Conservation (phyloP, 352 stramenopile genomes). For the Pythium vanterpoolii region DNA sequence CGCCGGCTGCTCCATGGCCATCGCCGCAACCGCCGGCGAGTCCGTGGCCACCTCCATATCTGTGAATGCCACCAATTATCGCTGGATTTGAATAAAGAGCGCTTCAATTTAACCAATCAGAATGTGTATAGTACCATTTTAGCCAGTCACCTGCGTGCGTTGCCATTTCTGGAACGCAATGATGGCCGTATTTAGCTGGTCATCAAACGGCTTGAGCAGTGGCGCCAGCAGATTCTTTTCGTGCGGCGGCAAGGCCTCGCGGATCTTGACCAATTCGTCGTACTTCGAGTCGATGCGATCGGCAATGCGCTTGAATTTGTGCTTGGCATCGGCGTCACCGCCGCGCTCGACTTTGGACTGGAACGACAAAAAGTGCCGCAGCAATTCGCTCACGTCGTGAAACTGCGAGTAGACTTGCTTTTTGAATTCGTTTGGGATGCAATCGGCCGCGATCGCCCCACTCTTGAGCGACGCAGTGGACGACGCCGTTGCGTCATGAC, state of each 20-base stretch:
- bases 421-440: constrained; percentile 84
- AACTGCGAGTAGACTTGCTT: constrained; percentile 86
- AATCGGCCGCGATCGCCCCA: constrained; percentile 59
- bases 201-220: constrained; percentile 81
- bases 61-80: neutral
- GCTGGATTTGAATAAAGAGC: no score
- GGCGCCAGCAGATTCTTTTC: constrained; percentile 81
- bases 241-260: constrained; percentile 71
- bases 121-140: neutral
- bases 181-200: constrained; percentile 87
- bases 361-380: constrained; percentile 84
- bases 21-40: neutral
- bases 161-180: constrained; percentile 48
- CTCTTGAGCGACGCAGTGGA: constrained; percentile 47
- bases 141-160: constrained; percentile 8
- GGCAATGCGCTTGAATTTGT: constrained; percentile 83
- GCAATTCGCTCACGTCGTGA: constrained; percentile 77
- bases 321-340: constrained; percentile 49
- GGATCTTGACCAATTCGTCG: constrained; percentile 80
- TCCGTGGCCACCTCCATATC: neutral
- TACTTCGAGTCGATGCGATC: constrained; percentile 88
- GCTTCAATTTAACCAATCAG: constrained; percentile 13
- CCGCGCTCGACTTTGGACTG: constrained; percentile 63
- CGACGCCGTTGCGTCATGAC: constrained; percentile 46
- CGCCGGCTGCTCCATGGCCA: constrained; percentile 23